Evolutionary conservation across 164 flowering plant genomes (phyloP), one percentile per base, ranked within the genome.

Genomic region (Vitis rotundifolia): DNA sequence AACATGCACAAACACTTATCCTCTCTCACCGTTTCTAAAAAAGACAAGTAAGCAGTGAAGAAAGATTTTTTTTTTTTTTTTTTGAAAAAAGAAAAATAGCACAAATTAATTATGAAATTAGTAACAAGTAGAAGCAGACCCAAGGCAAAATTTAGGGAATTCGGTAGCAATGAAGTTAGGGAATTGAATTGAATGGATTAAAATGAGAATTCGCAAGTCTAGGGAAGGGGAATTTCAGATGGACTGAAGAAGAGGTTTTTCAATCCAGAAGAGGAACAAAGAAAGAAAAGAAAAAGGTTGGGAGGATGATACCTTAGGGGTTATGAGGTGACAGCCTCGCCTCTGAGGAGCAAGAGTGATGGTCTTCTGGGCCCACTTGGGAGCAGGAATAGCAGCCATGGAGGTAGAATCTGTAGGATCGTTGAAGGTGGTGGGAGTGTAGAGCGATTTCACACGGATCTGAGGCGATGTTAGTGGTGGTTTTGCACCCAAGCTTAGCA

Each of bases 301-400:
- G 44, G 44, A 37, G n/a, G 16, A 6, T 2, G 12, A 16, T 54
- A 91, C 99, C 97, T 90, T 85, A 6, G 91, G 77, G 63, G 99
- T 95, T 80, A 95, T 73, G 63, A 91, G 93, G 73, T 95, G 99
- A 68, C 99, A 95, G 57, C 99, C 99, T 51, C 99, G 89, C 52
- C 68, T 76, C 15, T 70, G 91, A 9, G 93, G 89, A 73, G 96
- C 83, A 13, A 95, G 80, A 51, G 87, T 73, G 3, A 95, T 74
- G 26, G 94, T 95, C 81, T 90, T 95, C 89, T 95, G 99, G 50
- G 94, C 92, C 98, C 99, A 95, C 74, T 88, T 94, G n/a, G 92
- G 89, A 64, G 79, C 73, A 56, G 91, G 69, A 22, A 22, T 22
- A 29, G 88, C 74, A 37, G 91, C 84, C 89, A 85, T 84, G 51